A percentile compares a stretch with the other conserved stretches of the same genome.
Evolutionary conservation across 2,329 filamentous ascomycete species (phyloP).

Genomic region (Rhynchosporium secalis): DNA sequence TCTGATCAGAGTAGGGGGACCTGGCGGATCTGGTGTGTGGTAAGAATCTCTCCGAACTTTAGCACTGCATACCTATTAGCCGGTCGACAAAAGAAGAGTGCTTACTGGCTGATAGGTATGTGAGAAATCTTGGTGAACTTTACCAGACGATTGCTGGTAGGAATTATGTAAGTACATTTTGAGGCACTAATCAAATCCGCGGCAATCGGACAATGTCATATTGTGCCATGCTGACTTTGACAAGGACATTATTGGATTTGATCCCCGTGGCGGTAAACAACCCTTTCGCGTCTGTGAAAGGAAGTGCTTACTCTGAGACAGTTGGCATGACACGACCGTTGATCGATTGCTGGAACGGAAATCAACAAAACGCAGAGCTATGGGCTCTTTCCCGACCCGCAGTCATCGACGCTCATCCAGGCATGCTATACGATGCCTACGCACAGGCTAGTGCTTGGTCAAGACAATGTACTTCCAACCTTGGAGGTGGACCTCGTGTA

Average conservation of each 20-base stretch:
- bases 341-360: slow-evolving; percentile 20
- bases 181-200: neutral
- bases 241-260: slow-evolving; percentile 51
- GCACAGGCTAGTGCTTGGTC: slow-evolving; percentile 47
- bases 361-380: slow-evolving; percentile 43
- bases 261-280: slow-evolving; percentile 48
- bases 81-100: neutral
- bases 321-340: slow-evolving; percentile 24
- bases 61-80: neutral
- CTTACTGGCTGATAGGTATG: neutral
- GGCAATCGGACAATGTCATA: too few species aligned
- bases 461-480: slow-evolving; percentile 26
- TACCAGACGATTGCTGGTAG: slow-evolving; percentile 48
- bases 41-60: slow-evolving; percentile 1
- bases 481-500: neutral
- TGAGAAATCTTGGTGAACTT: slow-evolving; percentile 26
- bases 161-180: slow-evolving; percentile 44
- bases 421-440: slow-evolving; percentile 48
- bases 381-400: slow-evolving; percentile 42
- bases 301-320: slow-evolving; percentile 6
- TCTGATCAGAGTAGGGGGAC: slow-evolving; percentile 40
- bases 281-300: too few species aligned
- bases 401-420: slow-evolving; percentile 49
- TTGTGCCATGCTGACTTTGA: neutral
- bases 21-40: slow-evolving; percentile 48